These are phyloP conservation scores for Zoysia matrella DNA, from an alignment of 202 grass and related monocot species.

Conservation along the genomic window DNA sequence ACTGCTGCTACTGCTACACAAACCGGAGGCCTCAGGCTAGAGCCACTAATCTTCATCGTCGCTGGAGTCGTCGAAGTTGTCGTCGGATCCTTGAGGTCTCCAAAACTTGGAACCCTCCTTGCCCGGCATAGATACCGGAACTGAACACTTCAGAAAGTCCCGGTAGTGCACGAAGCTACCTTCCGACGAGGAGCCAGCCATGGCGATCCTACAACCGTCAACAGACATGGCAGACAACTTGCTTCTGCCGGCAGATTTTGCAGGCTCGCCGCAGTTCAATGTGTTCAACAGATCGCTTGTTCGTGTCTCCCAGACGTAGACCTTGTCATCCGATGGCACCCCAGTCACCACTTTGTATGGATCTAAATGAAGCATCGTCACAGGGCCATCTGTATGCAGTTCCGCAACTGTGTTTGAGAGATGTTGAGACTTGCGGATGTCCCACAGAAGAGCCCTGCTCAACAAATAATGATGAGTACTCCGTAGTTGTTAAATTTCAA, in stretches of 20 bases:
- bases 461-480: slow-evolving; percentile 21
- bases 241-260: slow-evolving; percentile 15
- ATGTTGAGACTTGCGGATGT: slow-evolving; percentile 74
- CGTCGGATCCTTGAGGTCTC: slow-evolving; percentile 33
- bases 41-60: slow-evolving; percentile 21
- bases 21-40: not conserved
- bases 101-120: slow-evolving; percentile 65
- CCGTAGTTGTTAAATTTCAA: not conserved
- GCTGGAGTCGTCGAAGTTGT: not conserved
- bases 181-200: slow-evolving; percentile 30
- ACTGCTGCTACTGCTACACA: not conserved
- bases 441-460: slow-evolving; percentile 85
- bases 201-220: slow-evolving; percentile 67
- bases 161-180: slow-evolving; percentile 50
- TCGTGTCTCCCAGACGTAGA: slow-evolving; percentile 66
- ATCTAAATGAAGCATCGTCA: slow-evolving; percentile 81
- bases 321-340: slow-evolving; percentile 46
- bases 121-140: slow-evolving; percentile 45
- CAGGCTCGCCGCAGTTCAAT: slow-evolving; percentile 47
- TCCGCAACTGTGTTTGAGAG: slow-evolving; percentile 52
- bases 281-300: slow-evolving; percentile 56
- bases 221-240: slow-evolving; percentile 70
- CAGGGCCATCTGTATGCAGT: slow-evolving; percentile 68
- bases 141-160: slow-evolving; percentile 65
- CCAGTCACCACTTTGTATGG: slow-evolving; percentile 78